phyloP scores from a whole-genome alignment of 2,329 filamentous ascomycete genomes.

The Microsporum ferrugineum region DNA sequence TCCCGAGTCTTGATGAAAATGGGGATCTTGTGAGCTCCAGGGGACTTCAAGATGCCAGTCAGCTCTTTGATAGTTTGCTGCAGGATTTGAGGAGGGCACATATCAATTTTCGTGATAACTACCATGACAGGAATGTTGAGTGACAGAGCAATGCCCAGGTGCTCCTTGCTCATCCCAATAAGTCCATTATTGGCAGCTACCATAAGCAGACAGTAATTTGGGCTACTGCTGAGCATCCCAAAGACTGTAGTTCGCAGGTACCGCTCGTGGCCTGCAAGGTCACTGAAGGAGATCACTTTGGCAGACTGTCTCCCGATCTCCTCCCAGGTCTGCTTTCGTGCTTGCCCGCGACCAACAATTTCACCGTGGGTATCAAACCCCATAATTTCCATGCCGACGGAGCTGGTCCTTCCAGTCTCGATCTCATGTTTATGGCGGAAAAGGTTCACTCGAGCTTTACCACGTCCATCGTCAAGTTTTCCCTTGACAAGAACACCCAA shows the following conservation, averaged over 20 bases:
- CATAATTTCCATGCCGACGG: slow-evolving; percentile 98
- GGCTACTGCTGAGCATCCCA: slow-evolving; percentile 82
- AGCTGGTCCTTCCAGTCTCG: slow-evolving; percentile 87
- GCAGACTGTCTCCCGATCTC: slow-evolving; percentile 89
- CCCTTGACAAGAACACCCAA: slow-evolving; percentile 92
- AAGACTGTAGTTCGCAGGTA: slow-evolving; percentile 96
- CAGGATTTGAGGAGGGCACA: slow-evolving; percentile 89
- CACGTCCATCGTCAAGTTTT: slow-evolving; percentile 84
- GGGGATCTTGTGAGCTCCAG: slow-evolving; percentile 86
- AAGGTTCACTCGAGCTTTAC: slow-evolving; percentile 84
- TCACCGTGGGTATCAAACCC: slow-evolving; percentile 83
- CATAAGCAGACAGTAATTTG: slow-evolving; percentile 96
- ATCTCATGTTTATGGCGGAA: slow-evolving; percentile 98
- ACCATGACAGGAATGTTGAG: slow-evolving; percentile 97
- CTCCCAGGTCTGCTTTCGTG: slow-evolving; percentile 86
- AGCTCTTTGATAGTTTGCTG: slow-evolving; percentile 88
- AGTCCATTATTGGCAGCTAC: slow-evolving; percentile 95
- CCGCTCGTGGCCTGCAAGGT: slow-evolving; percentile 87
- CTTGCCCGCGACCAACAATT: slow-evolving; percentile 70
- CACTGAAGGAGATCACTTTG: slow-evolving; percentile 94
- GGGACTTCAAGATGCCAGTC: slow-evolving; percentile 84
- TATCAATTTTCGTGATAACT: slow-evolving; percentile 95
- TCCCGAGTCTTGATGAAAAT: slow-evolving; percentile 88
- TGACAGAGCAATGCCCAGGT: slow-evolving; percentile 85
- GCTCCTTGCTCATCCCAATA: slow-evolving; percentile 97